These are phyloP conservation scores for Phytopythium ostracodes DNA, from an alignment of 352 stramenopile species.

Conservation along the genomic window DNA sequence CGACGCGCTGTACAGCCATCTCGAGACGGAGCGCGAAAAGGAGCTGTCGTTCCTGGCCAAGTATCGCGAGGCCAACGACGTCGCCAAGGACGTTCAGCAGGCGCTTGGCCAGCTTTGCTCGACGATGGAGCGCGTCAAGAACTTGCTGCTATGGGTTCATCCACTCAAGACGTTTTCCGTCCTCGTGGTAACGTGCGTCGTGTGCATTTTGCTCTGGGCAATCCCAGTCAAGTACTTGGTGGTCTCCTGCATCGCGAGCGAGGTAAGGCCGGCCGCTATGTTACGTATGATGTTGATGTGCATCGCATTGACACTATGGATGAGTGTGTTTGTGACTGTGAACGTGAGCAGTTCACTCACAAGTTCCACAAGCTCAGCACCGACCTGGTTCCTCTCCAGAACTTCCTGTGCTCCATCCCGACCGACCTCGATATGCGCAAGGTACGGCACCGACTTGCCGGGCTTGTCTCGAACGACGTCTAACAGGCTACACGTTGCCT, in stretches of 20 bases:
- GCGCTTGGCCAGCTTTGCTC: constrained; percentile 24
- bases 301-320: neutral
- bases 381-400: constrained; percentile 24
- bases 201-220: constrained; percentile 13
- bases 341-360: constrained; percentile 27
- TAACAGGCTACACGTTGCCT: too few relatives aligned
- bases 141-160: constrained; percentile 35
- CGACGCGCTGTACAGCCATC: constrained; percentile 24
- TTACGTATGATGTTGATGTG: neutral
- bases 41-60: constrained; percentile 32
- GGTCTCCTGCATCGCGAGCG: constrained; percentile 17
- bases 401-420: constrained; percentile 29
- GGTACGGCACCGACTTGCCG: too few relatives aligned
- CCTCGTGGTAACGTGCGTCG: constrained; percentile 7
- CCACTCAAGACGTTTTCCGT: constrained; percentile 26
- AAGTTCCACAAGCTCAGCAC: constrained; percentile 26
- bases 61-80: constrained; percentile 35
- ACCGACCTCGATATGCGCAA: constrained; percentile 30
- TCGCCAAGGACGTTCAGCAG: constrained; percentile 34
- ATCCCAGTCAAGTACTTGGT: constrained; percentile 24
- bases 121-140: constrained; percentile 27
- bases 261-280: too few relatives aligned
- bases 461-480: too few relatives aligned
- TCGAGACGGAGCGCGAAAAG: constrained; percentile 29
- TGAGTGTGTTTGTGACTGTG: too few relatives aligned